Base-by-base conservation (phyloP, 2,329 filamentous ascomycete genomes). In the Arthrobotrys iridis region DNA sequence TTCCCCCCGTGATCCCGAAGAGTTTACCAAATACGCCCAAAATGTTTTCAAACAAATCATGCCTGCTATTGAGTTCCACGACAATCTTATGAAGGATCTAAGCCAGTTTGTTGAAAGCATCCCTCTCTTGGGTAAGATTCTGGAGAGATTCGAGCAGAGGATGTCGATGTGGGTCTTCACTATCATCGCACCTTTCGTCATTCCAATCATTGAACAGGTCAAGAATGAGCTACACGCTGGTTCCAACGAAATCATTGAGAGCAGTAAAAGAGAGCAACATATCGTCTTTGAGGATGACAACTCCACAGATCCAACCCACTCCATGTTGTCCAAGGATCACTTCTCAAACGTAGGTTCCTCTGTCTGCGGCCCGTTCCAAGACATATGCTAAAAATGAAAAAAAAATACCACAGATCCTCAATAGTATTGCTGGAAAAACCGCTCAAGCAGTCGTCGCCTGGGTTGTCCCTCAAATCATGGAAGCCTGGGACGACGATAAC, bases 241-340 rank as follows among this genome's bases (percentile, higher is more conserved):
- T 30, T 95, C 93, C 1, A 89, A 88, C 1, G 92, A 96, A 82
- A 91, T 97, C 79, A 96, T 97, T 77, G 86, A 92, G 79, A 93
- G 90, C 84, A 94, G 91, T 81, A 64, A 77, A 28, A 87, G 90
- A 81, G 88, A 90, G 60, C 90, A 96, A 84, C 88, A 91, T 80
- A 87, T 96, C 78, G 93, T 97, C 57, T 97, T 97, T 82, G 83
- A 91, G 46, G 89, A 97, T 78, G 90, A 96, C 80, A 77, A 87
- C 59, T 91, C 85, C 77, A 89, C 88, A 18, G 90, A 97, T 80
- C 94, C 93, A 0, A 97, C 93, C 0, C 93, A 97, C 84, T 96
- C 92, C 18, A 97, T 97, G 93, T 85, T 97, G 60, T 93, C 93
- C 72, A 97, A 97, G 84, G 93, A 97, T 80, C 93, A 97, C 83